A percentile compares a stretch with the other conserved stretches of the same genome.
Evolutionary conservation across 2,329 filamentous ascomycete genomes (phyloP).

Genomic region (Fulvia fulva): DNA sequence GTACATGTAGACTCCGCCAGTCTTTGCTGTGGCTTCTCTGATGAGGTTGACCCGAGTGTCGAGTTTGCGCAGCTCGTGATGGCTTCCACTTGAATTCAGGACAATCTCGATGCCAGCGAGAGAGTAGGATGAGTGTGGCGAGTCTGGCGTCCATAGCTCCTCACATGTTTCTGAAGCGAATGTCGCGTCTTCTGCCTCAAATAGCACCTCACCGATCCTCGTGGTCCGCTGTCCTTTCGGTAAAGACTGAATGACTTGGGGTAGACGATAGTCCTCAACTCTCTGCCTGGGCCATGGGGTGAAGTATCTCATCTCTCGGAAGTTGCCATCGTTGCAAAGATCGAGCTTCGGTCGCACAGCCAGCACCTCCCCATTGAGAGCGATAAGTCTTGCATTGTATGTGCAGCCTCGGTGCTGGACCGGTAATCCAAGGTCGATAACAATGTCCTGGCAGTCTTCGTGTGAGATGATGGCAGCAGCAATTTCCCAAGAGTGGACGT

Average conservation of each 20-base stretch:
- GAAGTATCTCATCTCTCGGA: conserved; percentile 51
- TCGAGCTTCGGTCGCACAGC: conserved; percentile 69
- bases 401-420: conserved; percentile 59
- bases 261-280: conserved; percentile 63
- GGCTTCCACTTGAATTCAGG: conserved; percentile 65
- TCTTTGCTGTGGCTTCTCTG: conserved; percentile 60
- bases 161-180: conserved; percentile 66
- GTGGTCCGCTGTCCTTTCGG: conserved; percentile 52
- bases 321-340: conserved; percentile 66
- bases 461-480: conserved; percentile 59
- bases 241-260: conserved; percentile 55
- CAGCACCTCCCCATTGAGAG: conserved; percentile 63
- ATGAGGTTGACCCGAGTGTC: conserved; percentile 61
- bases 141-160: conserved; percentile 60
- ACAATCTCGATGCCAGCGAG: conserved; percentile 60
- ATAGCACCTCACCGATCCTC: conserved; percentile 65
- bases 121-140: conserved; percentile 57
- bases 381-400: conserved; percentile 65
- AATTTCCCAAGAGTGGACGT: conserved; percentile 54
- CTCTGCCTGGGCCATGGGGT: conserved; percentile 59
- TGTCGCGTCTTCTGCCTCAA: conserved; percentile 59
- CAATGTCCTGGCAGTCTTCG: conserved; percentile 59
- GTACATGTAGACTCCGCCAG: conserved; percentile 60
- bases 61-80: conserved; percentile 66
- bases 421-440: conserved; percentile 53